A percentile compares a stretch with the other conserved stretches of the same genome.
Evolutionary conservation across 768 basidiomycete genomes (phyloP).

Genomic region (Tricholoma matsutake): DNA sequence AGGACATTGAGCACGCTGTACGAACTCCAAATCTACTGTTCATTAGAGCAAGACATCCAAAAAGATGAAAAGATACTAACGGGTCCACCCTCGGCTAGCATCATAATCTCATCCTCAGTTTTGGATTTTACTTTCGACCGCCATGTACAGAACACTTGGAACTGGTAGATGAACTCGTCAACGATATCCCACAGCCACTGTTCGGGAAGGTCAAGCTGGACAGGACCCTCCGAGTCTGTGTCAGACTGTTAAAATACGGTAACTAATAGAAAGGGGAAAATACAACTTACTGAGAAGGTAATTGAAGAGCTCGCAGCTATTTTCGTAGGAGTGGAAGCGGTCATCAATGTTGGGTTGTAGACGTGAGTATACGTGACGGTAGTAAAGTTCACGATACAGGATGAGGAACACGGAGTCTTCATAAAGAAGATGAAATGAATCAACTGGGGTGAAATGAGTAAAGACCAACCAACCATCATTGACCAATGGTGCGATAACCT

Average conservation of each 20-base stretch:
- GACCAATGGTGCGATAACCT: slow-evolving; percentile 91
- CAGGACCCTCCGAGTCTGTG: slow-evolving; percentile 90
- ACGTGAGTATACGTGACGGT: slow-evolving; percentile 93
- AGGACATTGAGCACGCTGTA: slow-evolving; percentile 98
- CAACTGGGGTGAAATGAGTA: background rate
- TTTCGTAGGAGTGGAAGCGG: slow-evolving; percentile 96
- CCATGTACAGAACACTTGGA: slow-evolving; percentile 94
- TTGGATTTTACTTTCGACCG: slow-evolving; percentile 81
- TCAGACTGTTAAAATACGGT: background rate
- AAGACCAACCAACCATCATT: slow-evolving; percentile 71
- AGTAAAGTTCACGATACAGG: slow-evolving; percentile 94
- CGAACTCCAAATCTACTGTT: slow-evolving; percentile 84
- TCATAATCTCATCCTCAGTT: slow-evolving; percentile 81
- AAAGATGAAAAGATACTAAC: slow-evolving; percentile 34
- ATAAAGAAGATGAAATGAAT: background rate
- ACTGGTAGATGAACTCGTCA: slow-evolving; percentile 98
- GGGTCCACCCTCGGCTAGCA: slow-evolving; percentile 73
- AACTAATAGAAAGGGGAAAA: background rate
- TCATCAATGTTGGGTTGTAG: slow-evolving; percentile 95
- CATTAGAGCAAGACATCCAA: background rate
- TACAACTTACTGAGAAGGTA: slow-evolving; percentile 79
- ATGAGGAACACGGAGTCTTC: slow-evolving; percentile 93
- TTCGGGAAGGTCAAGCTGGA: slow-evolving; percentile 89
- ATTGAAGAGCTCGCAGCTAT: slow-evolving; percentile 98
- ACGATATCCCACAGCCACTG: slow-evolving; percentile 99